Percentiles rank a stretch among this genome's conserved stretches.
Conservation (phyloP, 345 rosid species). For the Pelargonium nanum region DNA sequence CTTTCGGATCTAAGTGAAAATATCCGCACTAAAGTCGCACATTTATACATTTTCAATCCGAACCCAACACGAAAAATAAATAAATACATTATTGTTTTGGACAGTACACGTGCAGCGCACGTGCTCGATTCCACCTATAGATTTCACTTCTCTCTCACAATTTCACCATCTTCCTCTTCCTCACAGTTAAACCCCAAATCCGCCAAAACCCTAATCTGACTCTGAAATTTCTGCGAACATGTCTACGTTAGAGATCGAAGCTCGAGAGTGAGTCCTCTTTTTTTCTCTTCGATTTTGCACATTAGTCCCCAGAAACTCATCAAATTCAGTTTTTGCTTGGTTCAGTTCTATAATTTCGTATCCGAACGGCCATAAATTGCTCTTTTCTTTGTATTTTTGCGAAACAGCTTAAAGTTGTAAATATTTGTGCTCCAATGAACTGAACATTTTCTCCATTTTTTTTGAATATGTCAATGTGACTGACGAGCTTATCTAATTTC, state of each 20-base stretch:
- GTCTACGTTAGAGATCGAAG: slow-evolving; percentile 74
- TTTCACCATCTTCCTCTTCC: not conserved
- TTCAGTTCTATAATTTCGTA: not conserved
- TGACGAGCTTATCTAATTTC: no score
- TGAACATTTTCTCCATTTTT: no score
- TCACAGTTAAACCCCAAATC: not conserved
- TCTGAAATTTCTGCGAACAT: not conserved
- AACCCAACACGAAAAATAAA: no score
- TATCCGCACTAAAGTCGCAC: no score
- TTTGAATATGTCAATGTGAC: no score
- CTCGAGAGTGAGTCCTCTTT: slow-evolving; percentile 65
- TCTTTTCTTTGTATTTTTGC: not conserved
- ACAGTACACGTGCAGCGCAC: no score
- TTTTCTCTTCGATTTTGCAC: not conserved
- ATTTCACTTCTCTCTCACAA: not conserved
- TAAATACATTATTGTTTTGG: no score
- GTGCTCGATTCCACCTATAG: not conserved
- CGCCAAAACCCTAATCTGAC: not conserved
- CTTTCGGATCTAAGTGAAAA: no score
- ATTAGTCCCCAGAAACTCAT: not conserved
- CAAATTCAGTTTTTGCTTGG: not conserved
- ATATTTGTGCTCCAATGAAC: no score
- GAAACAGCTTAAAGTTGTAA: not conserved
- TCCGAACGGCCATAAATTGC: not conserved
- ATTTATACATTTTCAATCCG: no score